Percentiles rank a stretch among this genome's conserved stretches.
Evolutionary conservation across 306 rosid genomes (phyloP).

Genomic region (Heteromeles arbutifolia): DNA sequence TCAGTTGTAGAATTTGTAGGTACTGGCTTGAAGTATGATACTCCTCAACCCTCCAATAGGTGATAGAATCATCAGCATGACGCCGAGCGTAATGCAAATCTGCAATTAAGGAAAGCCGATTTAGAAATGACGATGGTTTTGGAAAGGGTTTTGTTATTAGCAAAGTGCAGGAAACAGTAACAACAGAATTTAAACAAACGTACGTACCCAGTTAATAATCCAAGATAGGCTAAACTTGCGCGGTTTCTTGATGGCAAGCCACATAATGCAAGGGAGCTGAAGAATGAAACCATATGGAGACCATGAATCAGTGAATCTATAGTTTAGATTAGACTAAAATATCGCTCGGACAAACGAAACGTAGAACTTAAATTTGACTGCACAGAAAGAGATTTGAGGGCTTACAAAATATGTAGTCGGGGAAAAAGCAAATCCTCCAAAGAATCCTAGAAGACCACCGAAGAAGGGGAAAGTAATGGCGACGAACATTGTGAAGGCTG

Average conservation of each 20-base stretch:
- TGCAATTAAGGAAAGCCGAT: slow-evolving; percentile 21
- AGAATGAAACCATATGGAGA: neutral
- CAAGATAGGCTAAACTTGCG: slow-evolving; percentile 48
- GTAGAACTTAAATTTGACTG: neutral
- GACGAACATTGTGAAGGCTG: slow-evolving; percentile 70
- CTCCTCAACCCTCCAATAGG: slow-evolving; percentile 64
- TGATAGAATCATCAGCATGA: slow-evolving; percentile 44
- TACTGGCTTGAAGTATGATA: slow-evolving; percentile 48
- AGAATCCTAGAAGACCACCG: slow-evolving; percentile 57
- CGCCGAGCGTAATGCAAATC: slow-evolving; percentile 54
- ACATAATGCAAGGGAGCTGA: slow-evolving; percentile 74
- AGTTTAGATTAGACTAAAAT: no score
- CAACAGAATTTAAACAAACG: neutral
- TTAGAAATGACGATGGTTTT: neutral
- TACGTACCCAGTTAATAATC: slow-evolving; percentile 68
- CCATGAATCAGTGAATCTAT: neutral
- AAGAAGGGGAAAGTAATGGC: slow-evolving; percentile 71
- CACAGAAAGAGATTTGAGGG: neutral
- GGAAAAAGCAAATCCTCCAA: slow-evolving; percentile 80
- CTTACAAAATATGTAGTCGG: slow-evolving; percentile 81
- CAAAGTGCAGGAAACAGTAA: neutral
- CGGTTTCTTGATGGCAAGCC: slow-evolving; percentile 67
- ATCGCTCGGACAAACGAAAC: no score
- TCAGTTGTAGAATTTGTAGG: slow-evolving; percentile 35
- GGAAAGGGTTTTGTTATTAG: neutral